Conservation (phyloP, 2,329 filamentous ascomycete genomes). For the Epicoccum nigrum region DNA sequence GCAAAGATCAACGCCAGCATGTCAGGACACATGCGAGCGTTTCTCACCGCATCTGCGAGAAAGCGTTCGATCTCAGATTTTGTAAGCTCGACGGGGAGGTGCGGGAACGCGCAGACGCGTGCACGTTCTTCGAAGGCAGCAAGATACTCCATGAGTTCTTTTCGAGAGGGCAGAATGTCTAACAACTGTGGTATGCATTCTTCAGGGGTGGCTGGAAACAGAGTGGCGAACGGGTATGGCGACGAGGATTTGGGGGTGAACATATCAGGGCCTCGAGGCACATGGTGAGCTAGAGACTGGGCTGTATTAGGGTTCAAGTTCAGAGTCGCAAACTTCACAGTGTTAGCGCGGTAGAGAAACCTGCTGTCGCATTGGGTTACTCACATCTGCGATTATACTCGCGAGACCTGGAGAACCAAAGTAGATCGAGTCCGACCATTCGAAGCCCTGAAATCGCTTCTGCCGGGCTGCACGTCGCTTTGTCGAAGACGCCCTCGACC, state of each 20-base stretch:
- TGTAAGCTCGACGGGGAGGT: constrained; percentile 53
- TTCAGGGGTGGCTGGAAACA: constrained; percentile 48
- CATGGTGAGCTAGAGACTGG: constrained; percentile 52
- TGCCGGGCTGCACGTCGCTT: constrained; percentile 38
- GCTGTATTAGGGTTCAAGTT: constrained; percentile 40
- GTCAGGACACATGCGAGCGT: constrained; percentile 53
- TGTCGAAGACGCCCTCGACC: constrained; percentile 23
- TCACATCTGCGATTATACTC: constrained; percentile 55
- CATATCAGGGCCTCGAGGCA: constrained; percentile 52
- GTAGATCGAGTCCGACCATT: constrained; percentile 55
- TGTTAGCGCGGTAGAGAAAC: constrained; percentile 20
- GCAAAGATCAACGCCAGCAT: constrained; percentile 58
- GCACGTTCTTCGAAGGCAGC: constrained; percentile 52
- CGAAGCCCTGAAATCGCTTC: constrained; percentile 48
- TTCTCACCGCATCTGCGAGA: constrained; percentile 49
- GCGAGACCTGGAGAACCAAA: constrained; percentile 58
- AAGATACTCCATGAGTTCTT: constrained; percentile 50
- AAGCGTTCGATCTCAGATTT: constrained; percentile 54
- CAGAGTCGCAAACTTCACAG: constrained; percentile 51
- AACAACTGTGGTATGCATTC: constrained; percentile 46
- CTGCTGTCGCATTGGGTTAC: background rate
- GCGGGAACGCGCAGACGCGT: constrained; percentile 53
- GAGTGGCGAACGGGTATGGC: constrained; percentile 54
- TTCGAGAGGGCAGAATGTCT: constrained; percentile 47
- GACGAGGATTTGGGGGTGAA: constrained; percentile 46